A percentile compares a stretch with the other conserved stretches of the same genome.
These are phyloP conservation scores for Micractinium conductrix DNA, from an alignment of 139 green algal species.

Conservation along the genomic window DNA sequence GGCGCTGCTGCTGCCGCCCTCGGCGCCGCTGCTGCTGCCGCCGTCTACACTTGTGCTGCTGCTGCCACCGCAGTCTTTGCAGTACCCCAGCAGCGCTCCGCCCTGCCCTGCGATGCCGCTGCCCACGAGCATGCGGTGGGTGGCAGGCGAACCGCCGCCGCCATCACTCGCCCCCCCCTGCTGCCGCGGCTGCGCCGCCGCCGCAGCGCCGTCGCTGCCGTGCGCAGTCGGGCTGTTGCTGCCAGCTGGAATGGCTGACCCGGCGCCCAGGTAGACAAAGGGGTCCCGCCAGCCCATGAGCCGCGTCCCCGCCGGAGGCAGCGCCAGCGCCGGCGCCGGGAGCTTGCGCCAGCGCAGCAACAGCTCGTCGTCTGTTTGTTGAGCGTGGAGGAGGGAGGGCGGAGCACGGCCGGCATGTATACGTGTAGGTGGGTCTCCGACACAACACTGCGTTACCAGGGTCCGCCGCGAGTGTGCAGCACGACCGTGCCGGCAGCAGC, in stretches of 20 bases:
- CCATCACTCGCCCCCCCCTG: neutral
- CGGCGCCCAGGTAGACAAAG: slow-evolving; percentile 60
- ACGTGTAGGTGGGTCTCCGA: no score
- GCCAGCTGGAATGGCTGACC: no score
- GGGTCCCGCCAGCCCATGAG: slow-evolving; percentile 88
- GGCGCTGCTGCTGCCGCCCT: neutral
- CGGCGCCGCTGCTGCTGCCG: neutral
- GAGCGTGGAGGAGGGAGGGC: neutral
- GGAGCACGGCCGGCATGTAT: neutral
- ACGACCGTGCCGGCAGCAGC: no score
- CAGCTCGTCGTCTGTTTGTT: slow-evolving; percentile 65
- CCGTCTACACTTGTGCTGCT: neutral
- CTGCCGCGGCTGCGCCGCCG: neutral
- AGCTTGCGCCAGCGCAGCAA: slow-evolving; percentile 76
- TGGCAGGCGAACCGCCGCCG: neutral
- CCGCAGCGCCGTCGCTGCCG: neutral
- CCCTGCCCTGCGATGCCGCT: slow-evolving; percentile 74
- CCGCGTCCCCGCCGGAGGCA: slow-evolving; percentile 68
- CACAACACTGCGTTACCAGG: no score
- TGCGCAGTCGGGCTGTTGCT: neutral
- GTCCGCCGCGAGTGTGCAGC: no score
- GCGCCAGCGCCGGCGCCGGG: slow-evolving; percentile 64
- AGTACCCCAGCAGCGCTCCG: slow-evolving; percentile 71
- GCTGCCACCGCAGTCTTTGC: neutral
- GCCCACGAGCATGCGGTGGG: slow-evolving; percentile 83